Conservation (phyloP, 208 protist species). For the Acanthamoeba healyi region DNA sequence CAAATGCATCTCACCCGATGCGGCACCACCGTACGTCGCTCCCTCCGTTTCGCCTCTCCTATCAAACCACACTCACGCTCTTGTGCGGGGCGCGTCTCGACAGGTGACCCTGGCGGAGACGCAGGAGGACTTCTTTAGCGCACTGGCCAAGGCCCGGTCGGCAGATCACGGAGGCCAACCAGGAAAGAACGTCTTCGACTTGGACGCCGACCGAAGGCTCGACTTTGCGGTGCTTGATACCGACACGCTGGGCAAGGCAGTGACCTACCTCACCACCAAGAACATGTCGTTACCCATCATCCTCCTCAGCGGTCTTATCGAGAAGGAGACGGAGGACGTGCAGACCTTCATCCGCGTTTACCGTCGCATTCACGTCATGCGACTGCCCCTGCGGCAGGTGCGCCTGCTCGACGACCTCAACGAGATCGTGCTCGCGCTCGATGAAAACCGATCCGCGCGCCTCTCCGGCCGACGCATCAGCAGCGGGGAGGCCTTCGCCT, state of each 20-base stretch:
- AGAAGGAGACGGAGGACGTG: slow-evolving; percentile 46
- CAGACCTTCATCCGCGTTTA: slow-evolving; percentile 18
- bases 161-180: no score
- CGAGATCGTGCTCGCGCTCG: slow-evolving; percentile 3
- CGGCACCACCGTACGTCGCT: slow-evolving; percentile 18
- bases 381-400: neutral
- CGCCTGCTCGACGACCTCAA: neutral
- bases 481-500: slow-evolving; percentile 3
- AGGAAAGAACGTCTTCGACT: neutral
- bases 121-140: slow-evolving; percentile 16
- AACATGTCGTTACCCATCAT: neutral
- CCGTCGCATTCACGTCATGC: slow-evolving; percentile 40
- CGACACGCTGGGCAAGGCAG: slow-evolving; percentile 1
- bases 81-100: no score
- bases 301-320: slow-evolving; percentile 22
- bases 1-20: slow-evolving; percentile 18
- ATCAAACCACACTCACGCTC: no score
- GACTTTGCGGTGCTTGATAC: slow-evolving; percentile 31
- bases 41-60: no score
- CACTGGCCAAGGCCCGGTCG: no score
- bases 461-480: neutral
- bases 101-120: neutral
- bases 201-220: neutral
- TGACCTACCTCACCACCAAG: neutral
- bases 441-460: neutral